A percentile compares a stretch with the other conserved stretches of the same genome.
These are phyloP conservation scores for Cardiospermum halicacabum DNA, from an alignment of 345 rosid species.

Conservation along the genomic window DNA sequence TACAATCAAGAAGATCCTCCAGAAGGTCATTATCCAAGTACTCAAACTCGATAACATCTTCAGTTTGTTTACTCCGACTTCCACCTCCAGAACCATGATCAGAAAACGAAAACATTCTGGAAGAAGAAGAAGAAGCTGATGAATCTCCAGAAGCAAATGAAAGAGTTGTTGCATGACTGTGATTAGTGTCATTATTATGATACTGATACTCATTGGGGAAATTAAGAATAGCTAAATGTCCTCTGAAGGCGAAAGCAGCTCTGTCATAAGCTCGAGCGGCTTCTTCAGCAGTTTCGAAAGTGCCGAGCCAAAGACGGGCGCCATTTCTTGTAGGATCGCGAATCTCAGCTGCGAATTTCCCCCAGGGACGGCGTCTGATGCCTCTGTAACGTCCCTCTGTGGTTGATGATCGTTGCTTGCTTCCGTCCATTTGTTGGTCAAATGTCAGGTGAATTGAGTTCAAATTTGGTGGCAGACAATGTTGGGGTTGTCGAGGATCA, in stretches of 20 bases:
- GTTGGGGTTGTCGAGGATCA: too few relatives aligned
- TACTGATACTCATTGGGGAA: conserved; percentile 55
- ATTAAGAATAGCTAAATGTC: conserved; percentile 55
- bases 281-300: conserved; percentile 50
- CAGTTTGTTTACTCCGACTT: conserved; percentile 19
- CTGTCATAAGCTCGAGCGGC: conserved; percentile 62
- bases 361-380: conserved; percentile 74
- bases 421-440: too few relatives aligned
- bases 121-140: conserved; percentile 11
- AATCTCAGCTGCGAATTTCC: conserved; percentile 79
- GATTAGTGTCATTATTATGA: too few relatives aligned
- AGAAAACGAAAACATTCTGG: conserved; percentile 14
- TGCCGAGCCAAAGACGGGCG: conserved; percentile 66
- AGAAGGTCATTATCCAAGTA: conserved; percentile 59
- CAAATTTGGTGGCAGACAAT: conserved; percentile 9
- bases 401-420: too few relatives aligned
- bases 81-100: conserved; percentile 3
- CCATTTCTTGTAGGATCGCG: conserved; percentile 70
- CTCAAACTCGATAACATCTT: conserved; percentile 74
- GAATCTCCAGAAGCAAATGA: background rate
- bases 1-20: conserved; percentile 59
- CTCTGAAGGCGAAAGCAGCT: conserved; percentile 55
- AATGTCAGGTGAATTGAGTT: background rate
- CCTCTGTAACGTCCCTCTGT: conserved; percentile 58
- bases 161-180: background rate